A percentile compares a stretch with the other conserved stretches of the same genome.
These are phyloP conservation scores for Podaxis pistillaris DNA, from an alignment of 768 basidiomycete genomes.

Conservation along the genomic window DNA sequence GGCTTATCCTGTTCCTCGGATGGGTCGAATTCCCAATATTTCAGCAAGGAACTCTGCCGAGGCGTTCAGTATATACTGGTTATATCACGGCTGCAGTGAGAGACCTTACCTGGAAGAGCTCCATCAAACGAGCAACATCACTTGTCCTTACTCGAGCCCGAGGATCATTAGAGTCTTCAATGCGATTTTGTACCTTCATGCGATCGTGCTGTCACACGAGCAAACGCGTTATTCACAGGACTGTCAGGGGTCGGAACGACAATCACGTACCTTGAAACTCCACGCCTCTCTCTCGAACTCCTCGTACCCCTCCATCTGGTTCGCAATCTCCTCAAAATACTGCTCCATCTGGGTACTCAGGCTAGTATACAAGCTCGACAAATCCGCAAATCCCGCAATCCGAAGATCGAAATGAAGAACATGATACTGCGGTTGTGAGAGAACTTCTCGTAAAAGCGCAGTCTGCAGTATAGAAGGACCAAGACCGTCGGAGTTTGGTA, in stretches of 20 bases:
- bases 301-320: conserved; percentile 58
- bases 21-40: conserved; percentile 68
- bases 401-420: conserved; percentile 84
- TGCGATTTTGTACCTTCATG: conserved; percentile 64
- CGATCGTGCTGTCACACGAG: conserved; percentile 60
- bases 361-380: conserved; percentile 73
- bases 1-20: conserved; percentile 21
- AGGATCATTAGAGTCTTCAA: conserved; percentile 40
- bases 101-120: conserved; percentile 65
- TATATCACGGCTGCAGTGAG: not conserved
- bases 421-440: conserved; percentile 66
- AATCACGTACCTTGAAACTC: conserved; percentile 65
- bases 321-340: conserved; percentile 69
- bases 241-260: not conserved
- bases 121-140: conserved; percentile 82
- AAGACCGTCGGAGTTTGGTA: not conserved
- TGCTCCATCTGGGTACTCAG: conserved; percentile 80
- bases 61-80: not conserved
- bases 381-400: conserved; percentile 81
- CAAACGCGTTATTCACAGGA: not conserved
- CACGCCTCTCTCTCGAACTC: conserved; percentile 74
- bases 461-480: conserved; percentile 43
- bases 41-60: conserved; percentile 60
- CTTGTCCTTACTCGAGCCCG: conserved; percentile 62
- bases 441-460: conserved; percentile 73